Percentiles rank a stretch among this genome's conserved stretches.
Conservation (phyloP, 129 eudicot genomes). For the Pseudognaphalium luteoalbum region DNA sequence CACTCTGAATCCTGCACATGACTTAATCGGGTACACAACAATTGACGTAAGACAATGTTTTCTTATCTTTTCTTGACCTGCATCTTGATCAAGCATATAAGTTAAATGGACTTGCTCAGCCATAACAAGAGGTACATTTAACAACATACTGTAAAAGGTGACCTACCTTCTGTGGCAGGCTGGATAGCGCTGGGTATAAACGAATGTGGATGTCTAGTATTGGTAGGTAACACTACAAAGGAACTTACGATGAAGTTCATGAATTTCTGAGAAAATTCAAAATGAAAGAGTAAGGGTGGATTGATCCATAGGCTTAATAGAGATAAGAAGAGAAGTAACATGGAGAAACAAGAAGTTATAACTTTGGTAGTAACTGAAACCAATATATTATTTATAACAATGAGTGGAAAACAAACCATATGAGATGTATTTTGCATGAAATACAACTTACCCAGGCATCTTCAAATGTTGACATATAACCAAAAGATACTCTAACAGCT, state of each 20-base stretch:
- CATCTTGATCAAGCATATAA: conserved; percentile 26
- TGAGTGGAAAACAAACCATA: not conserved
- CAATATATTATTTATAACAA: not conserved
- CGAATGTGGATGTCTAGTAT: conserved; percentile 22
- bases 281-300: not conserved
- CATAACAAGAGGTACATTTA: not conserved
- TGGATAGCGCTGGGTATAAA: conserved; percentile 22
- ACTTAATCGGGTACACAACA: conserved; percentile 84
- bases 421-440: conserved; percentile 18
- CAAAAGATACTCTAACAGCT: conserved; percentile 91
- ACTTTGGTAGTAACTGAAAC: not conserved
- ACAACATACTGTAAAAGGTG: conserved; percentile 13
- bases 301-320: conserved; percentile 1
- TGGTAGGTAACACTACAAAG: conserved; percentile 53
- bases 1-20: conserved; percentile 86
- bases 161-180: conserved; percentile 64
- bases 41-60: conserved; percentile 58
- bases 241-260: conserved; percentile 57
- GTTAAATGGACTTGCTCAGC: conserved; percentile 25
- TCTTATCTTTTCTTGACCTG: conserved; percentile 47
- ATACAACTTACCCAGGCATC: conserved; percentile 70
- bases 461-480: conserved; percentile 97
- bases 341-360: not conserved
- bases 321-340: not conserved
- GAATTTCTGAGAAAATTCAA: conserved; percentile 56